Evolutionary conservation across 139 green algal species (phyloP), one percentile per base, ranked within the genome.

Genomic region (Monoraphidium neglectum): DNA sequence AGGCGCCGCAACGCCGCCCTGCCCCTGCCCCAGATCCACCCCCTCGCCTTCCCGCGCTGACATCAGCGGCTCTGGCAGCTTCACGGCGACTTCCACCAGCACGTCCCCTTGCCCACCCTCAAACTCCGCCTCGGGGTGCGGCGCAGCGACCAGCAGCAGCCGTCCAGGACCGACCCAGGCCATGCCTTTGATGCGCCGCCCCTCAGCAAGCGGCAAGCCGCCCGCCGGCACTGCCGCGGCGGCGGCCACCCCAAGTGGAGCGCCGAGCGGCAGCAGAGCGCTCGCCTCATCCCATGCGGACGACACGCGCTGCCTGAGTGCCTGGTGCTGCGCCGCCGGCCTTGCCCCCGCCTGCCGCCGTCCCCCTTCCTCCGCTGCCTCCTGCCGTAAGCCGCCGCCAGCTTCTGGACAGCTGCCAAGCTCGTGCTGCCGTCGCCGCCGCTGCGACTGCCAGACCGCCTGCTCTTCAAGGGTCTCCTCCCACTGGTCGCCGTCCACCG

Each of bases 401-500:
- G 54, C 23, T 62, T 10, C 54, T n/a, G n/a, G n/a, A n/a, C n/a
- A n/a, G n/a, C n/a, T n/a, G n/a, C n/a, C n/a, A n/a, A n/a, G n/a
- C n/a, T n/a, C n/a, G n/a, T n/a, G n/a, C n/a, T n/a, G n/a, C n/a
- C n/a, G 49, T 57, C 49, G 15, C 49, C n/a, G n/a, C n/a, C n/a
- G n/a, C n/a, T n/a, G 16, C 28, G 6, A 40, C 28, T 28, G 15
- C 65, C 40, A 40, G 4, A 30, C 62, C 23, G 21, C 32, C 30
- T 77, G 8, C 46, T 84, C 82, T 68, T 90, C 79, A 23, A 84
- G 35, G 2, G 83, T 86, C 69, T 93, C 90, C 68, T 95, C 90
- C 92, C 92, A 97, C 56, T 91, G 66, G 68, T 96, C 92, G 18
- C 80, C 81, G 68, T 93, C 86, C 1, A 86, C 76, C 3, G 76